Base-by-base conservation (phyloP, 805 yeast species). In the Candida vaughaniae region DNA sequence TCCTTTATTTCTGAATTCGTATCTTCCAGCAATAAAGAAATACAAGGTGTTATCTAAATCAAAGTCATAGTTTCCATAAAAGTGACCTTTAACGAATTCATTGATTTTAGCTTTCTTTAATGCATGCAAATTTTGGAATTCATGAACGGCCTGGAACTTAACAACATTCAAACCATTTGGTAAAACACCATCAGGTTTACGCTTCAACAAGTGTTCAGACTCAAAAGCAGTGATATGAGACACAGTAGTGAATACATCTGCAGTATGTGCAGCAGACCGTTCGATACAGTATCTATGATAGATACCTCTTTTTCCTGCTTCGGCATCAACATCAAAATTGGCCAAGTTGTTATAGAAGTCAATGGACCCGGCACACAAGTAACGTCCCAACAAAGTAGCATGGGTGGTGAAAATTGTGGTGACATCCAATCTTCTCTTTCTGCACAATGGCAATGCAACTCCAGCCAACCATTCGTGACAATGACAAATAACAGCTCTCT, bases 401-500 rank as follows among this genome's bases (percentile, higher is more conserved):
- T 91, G 99, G 16, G 99, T 91, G 26, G 99, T 91, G 72, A 91
- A 91, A 46, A 91, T 84, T 17, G 99, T 90, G 41, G 96, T 88
- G 42, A 88, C 89, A 55, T 91, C 99, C 41, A 91, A 82, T 53
- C 88, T 77, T 54, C 98, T 80, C 62, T 87, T 87, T 53, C 96
- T 74, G 60, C 96, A 89, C 39, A 91, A 70, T 0, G 99, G 97
- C 42, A 93, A 69, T 0, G 95, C 96, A 31, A 93, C 89, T 51
- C 98, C 97, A 1, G 99, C 97, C 41, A 91, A 75, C 99, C 99
- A 91, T 67, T 91, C 99, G 67, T 91, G 99, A 60, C 85, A 90
- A 58, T 91, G 99, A 39, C 93, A 82, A 43, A 91, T 82, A 35
- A 93, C 89, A 0, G 98, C 97, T 51, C 91, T 80, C 36, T 83